Base-by-base conservation (phyloP, 805 yeast species). In the Zygotorulaspora florentina region DNA sequence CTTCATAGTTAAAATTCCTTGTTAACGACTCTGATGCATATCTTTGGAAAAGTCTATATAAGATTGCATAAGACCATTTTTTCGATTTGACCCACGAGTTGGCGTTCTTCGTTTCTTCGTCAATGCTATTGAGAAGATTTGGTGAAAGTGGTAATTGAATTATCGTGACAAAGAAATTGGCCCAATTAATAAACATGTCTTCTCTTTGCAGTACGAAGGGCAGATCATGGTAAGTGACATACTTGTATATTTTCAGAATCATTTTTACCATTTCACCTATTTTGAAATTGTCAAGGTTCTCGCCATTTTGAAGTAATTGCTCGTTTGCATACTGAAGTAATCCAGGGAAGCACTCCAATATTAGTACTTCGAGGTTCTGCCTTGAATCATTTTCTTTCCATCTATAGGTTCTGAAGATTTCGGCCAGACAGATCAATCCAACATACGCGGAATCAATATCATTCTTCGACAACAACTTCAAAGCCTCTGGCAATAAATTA, bases 41-140 rank as follows among this genome's bases (percentile, higher is more conserved):
- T 55, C 91, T 75, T 43, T 75, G 75, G 57, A 86, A 86, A 2
- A 89, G 62, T 53, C 95, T 77, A 53, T 74, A 76, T 34, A 90
- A 62, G 62, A 87, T 88, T 18, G 87, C 88, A 58, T 81, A 81
- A 0, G 95, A 79, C 97, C 98, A 91, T 64, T 91, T 93, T 69
- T 77, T 90, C 55, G 80, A 77, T 67, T 80, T 91, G 60, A 71
- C 82, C 84, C 84, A 85, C 40, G 80, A 83, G 55, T 76, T 71
- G 40, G 79, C 71, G 34, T 79, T 83, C 17, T 77, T 75, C 7
- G 71, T 72, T 39, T 79, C 81, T n/a, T 76, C 56, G 15, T 72
- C 70, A 49, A 73, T 48, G 1, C 80, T 78, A 35, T 74, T 73
- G 16, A 60, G 39, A 8, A 62, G 34, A 18, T 50, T 47, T 31